Conservation (phyloP, 306 rosid genomes). For the Quercus aquifolioides region DNA sequence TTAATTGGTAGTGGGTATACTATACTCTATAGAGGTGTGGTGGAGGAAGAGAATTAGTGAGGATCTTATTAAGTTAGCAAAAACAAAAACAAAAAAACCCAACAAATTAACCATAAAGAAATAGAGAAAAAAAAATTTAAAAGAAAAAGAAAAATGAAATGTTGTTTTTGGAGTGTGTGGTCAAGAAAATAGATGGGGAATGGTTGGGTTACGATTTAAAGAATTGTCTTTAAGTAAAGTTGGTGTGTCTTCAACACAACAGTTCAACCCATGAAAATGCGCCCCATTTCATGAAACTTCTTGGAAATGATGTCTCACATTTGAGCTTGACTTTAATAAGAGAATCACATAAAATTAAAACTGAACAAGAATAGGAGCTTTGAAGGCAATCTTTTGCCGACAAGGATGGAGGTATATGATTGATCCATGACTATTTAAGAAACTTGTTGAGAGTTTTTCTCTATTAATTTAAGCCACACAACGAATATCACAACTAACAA, state of each 20-base stretch:
- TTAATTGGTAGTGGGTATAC: slow-evolving; percentile 39
- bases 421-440: too few species aligned
- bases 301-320: slow-evolving; percentile 37
- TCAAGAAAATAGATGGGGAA: slow-evolving; percentile 41
- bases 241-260: slow-evolving; percentile 36
- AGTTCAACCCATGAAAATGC: slow-evolving; percentile 35
- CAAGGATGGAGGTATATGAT: too few species aligned
- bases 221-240: slow-evolving; percentile 36
- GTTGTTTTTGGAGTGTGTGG: slow-evolving; percentile 31
- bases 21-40: slow-evolving; percentile 36
- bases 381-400: too few species aligned
- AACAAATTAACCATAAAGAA: slow-evolving; percentile 18
- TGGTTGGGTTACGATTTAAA: slow-evolving; percentile 47
- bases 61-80: slow-evolving; percentile 22
- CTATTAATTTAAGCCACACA: too few species aligned
- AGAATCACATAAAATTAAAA: background rate
- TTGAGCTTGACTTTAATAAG: background rate
- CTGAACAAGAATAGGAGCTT: too few species aligned
- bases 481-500: too few species aligned
- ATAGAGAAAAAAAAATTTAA: slow-evolving; percentile 20
- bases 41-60: slow-evolving; percentile 1
- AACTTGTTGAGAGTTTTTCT: too few species aligned
- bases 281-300: slow-evolving; percentile 40
- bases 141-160: slow-evolving; percentile 36
- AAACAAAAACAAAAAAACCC: background rate